These are phyloP conservation scores for Brassica napus DNA, from an alignment of 345 rosid species.

Conservation along the genomic window Da-Ae NC_063452.1:60836501-60837000, in stretches of 20 bases:
- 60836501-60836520: slow-evolving; percentile 27
- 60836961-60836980: slow-evolving; percentile 35
- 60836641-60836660: background rate
- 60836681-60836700: background rate
- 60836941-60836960: slow-evolving; percentile 36
- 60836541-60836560: slow-evolving; percentile 36
- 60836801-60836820: slow-evolving; percentile 20
- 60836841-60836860: slow-evolving; percentile 27
- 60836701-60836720: background rate
- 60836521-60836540: slow-evolving; percentile 38
- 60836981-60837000: slow-evolving; percentile 26
- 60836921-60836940: slow-evolving; percentile 30
- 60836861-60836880: slow-evolving; percentile 29
- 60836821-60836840: slow-evolving; percentile 19
- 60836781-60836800: slow-evolving; percentile 36
- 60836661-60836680: slow-evolving; percentile 4
- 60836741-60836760: background rate
- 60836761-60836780: slow-evolving; percentile 31
- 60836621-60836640: background rate
- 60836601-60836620: slow-evolving; percentile 30
- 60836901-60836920: slow-evolving; percentile 43
- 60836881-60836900: slow-evolving; percentile 39
- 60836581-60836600: slow-evolving; percentile 18
- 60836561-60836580: slow-evolving; percentile 29
- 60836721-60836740: slow-evolving; percentile 10